Evolutionary conservation across 2,329 filamentous ascomycete genomes (phyloP).

Genomic region (Alternaria sp.): DNA sequence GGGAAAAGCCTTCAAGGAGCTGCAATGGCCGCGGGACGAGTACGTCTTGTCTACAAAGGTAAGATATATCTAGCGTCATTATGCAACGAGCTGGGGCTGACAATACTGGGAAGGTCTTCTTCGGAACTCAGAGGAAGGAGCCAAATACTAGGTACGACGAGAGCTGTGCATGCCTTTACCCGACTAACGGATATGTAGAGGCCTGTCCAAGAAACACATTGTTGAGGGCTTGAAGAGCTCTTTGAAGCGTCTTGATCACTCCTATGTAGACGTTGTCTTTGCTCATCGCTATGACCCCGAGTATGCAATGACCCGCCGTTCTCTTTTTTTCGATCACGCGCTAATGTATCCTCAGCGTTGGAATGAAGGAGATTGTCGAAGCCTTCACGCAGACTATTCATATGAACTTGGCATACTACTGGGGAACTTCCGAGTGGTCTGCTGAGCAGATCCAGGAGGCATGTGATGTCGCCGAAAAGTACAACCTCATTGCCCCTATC

Average conservation of each 20-base stretch:
- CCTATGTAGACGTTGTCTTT: constrained; percentile 73
- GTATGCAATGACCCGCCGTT: constrained; percentile 28
- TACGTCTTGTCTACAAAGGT: constrained; percentile 42
- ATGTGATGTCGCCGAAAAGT: constrained; percentile 66
- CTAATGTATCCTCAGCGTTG: constrained; percentile 53
- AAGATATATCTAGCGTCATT: not conserved
- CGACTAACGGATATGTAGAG: constrained; percentile 33
- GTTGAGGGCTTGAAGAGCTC: constrained; percentile 67
- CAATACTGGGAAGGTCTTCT: constrained; percentile 56
- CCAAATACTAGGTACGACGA: constrained; percentile 56
- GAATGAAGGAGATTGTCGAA: constrained; percentile 70
- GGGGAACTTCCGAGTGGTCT: constrained; percentile 67
- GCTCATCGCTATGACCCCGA: constrained; percentile 67
- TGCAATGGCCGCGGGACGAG: constrained; percentile 57
- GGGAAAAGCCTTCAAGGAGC: constrained; percentile 59
- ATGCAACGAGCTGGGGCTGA: constrained; percentile 12
- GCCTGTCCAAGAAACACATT: constrained; percentile 61
- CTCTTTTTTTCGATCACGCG: not conserved
- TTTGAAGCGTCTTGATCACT: constrained; percentile 66
- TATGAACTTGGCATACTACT: constrained; percentile 65
- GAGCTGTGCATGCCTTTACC: not conserved
- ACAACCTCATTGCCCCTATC: constrained; percentile 67
- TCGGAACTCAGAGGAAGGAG: constrained; percentile 66
- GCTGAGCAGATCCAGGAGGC: constrained; percentile 68
- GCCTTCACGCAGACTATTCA: constrained; percentile 61